Conservation (phyloP, 208 protist species). For the Blechomonas ayalai region DNA sequence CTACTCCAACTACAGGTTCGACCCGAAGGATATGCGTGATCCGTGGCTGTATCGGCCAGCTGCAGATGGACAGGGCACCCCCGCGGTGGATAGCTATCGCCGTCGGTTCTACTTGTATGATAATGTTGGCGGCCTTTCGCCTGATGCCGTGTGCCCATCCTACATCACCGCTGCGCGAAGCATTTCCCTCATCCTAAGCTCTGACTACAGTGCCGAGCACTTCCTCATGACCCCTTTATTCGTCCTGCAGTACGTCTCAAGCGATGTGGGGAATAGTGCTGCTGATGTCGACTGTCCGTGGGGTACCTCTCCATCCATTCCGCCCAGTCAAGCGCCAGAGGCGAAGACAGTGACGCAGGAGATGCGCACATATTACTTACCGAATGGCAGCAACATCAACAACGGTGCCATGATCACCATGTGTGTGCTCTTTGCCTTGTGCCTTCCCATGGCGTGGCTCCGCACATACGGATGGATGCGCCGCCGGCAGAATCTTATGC, state of each 20-base stretch:
- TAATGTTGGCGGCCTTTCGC: slow-evolving; percentile 28
- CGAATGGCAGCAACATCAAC: slow-evolving; percentile 17
- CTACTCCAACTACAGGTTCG: slow-evolving; percentile 30
- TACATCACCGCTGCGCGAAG: slow-evolving; percentile 28
- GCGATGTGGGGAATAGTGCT: slow-evolving; percentile 12
- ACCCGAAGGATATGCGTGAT: slow-evolving; percentile 20
- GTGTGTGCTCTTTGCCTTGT: slow-evolving; percentile 43
- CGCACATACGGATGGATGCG: slow-evolving; percentile 81
- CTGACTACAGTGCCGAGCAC: slow-evolving; percentile 1
- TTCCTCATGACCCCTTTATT: slow-evolving; percentile 26
- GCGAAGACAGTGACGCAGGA: slow-evolving; percentile 11
- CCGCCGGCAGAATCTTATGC: slow-evolving; percentile 58
- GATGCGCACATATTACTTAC: slow-evolving; percentile 30
- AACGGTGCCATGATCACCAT: slow-evolving; percentile 40
- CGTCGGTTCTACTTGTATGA: slow-evolving; percentile 72
- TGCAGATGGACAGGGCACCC: slow-evolving; percentile 2
- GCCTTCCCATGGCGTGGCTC: slow-evolving; percentile 55
- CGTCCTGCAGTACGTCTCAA: slow-evolving; percentile 49
- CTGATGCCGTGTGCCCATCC: background rate
- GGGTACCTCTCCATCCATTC: background rate
- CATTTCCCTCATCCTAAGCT: slow-evolving; percentile 21
- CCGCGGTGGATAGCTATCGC: slow-evolving; percentile 12
- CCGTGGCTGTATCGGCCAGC: slow-evolving; percentile 21
- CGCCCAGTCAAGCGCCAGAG: slow-evolving; percentile 5
- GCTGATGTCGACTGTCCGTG: background rate